Conservation (phyloP, 441 rosid genomes). For the Erodium trifolium region DNA sequence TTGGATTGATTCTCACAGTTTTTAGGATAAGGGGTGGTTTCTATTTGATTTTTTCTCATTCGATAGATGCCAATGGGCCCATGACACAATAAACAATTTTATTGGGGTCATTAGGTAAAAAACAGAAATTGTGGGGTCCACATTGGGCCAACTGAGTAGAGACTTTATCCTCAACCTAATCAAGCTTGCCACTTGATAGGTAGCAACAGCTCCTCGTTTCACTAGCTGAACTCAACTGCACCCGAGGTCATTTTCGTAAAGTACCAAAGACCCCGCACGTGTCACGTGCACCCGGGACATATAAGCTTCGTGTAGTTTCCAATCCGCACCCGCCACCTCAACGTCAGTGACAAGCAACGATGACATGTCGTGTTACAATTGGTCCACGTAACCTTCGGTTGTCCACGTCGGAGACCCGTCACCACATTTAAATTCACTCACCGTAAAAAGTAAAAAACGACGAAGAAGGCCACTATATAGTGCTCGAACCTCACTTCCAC, state of each 20-base stretch:
- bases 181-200: too few species aligned
- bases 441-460: background rate
- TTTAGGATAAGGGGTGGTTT: too few species aligned
- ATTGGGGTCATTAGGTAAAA: too few species aligned
- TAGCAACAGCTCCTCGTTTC: too few species aligned
- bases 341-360: background rate
- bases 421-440: background rate
- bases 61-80: too few species aligned
- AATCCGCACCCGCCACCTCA: background rate
- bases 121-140: too few species aligned
- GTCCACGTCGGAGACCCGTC: background rate
- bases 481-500: background rate
- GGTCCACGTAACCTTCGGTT: background rate
- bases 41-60: too few species aligned
- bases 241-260: background rate
- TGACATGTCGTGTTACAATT: background rate
- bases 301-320: background rate
- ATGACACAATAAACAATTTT: too few species aligned
- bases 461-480: constrained; percentile 21
- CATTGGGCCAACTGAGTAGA: too few species aligned
- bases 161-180: too few species aligned
- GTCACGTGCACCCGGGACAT: background rate
- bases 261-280: background rate
- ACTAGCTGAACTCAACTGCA: too few species aligned
- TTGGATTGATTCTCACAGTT: too few species aligned